These are phyloP conservation scores for Linum lewisii DNA, from an alignment of 345 rosid species.

Conservation along the genomic window DNA sequence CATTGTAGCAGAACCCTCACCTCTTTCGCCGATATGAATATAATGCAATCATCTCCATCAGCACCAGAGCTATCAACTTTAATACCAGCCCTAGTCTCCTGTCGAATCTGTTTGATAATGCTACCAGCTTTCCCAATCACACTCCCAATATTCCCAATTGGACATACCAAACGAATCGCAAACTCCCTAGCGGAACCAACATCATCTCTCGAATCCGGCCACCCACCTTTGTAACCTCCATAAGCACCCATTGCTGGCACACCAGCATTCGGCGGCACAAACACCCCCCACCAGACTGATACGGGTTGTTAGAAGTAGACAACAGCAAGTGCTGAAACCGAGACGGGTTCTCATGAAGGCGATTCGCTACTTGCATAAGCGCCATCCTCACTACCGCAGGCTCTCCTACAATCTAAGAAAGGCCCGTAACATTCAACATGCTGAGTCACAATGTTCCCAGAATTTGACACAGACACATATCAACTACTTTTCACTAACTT, in stretches of 20 bases:
- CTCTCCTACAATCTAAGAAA: slow-evolving; percentile 23
- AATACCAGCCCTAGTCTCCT: slow-evolving; percentile 26
- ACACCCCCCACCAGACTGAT: slow-evolving; percentile 20
- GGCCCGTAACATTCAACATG: neutral
- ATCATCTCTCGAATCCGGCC: slow-evolving; percentile 28
- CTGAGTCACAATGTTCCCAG: neutral
- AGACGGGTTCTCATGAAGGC: slow-evolving; percentile 29
- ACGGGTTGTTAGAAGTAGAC: slow-evolving; percentile 17
- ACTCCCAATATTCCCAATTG: slow-evolving; percentile 24
- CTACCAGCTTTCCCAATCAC: slow-evolving; percentile 29
- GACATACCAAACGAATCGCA: slow-evolving; percentile 25
- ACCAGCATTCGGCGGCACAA: slow-evolving; percentile 17
- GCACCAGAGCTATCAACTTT: slow-evolving; percentile 29
- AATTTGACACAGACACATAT: neutral
- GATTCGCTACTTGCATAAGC: slow-evolving; percentile 21
- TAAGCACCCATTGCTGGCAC: slow-evolving; percentile 18
- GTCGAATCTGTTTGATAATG: slow-evolving; percentile 24
- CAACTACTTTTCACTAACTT: too few species aligned
- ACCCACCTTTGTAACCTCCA: slow-evolving; percentile 23
- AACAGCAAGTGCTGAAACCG: slow-evolving; percentile 24
- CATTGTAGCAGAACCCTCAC: slow-evolving; percentile 1
- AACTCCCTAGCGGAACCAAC: slow-evolving; percentile 17
- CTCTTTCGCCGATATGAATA: slow-evolving; percentile 29
- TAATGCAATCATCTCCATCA: slow-evolving; percentile 30
- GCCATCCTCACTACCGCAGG: slow-evolving; percentile 22